These are phyloP conservation scores for Sporobolus alterniflorus DNA, from an alignment of 202 grass and related monocot genomes.

Conservation along the genomic window DNA sequence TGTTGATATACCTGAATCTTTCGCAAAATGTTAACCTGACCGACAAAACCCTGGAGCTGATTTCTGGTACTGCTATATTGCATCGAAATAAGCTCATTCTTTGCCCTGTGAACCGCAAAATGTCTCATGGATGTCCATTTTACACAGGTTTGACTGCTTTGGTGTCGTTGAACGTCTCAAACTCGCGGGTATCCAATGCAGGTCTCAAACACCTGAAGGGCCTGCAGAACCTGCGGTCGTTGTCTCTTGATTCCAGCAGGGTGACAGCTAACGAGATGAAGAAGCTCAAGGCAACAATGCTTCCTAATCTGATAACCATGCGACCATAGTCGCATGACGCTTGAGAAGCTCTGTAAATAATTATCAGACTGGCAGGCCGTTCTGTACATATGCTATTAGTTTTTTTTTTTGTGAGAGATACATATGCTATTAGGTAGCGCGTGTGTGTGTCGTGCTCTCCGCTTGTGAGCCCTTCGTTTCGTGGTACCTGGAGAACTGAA, in stretches of 20 bases:
- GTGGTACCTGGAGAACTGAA: background rate
- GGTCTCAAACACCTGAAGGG: slow-evolving; percentile 80
- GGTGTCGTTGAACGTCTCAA: slow-evolving; percentile 83
- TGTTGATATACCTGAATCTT: slow-evolving; percentile 71
- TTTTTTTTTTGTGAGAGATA: too few species aligned
- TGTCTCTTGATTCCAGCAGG: slow-evolving; percentile 85
- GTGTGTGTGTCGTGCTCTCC: background rate
- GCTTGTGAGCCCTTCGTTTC: slow-evolving; percentile 1
- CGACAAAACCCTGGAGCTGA: slow-evolving; percentile 85
- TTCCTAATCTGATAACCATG: slow-evolving; percentile 78
- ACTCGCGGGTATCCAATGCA: slow-evolving; percentile 76
- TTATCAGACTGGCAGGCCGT: background rate
- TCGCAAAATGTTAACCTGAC: slow-evolving; percentile 90
- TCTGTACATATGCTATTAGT: slow-evolving; percentile 7
- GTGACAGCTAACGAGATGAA: slow-evolving; percentile 82
- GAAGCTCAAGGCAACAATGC: slow-evolving; percentile 70
- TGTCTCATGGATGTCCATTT: background rate
- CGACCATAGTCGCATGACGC: slow-evolving; percentile 62
- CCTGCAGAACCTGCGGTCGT: slow-evolving; percentile 67
- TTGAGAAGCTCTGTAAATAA: slow-evolving; percentile 28
- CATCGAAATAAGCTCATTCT: background rate
- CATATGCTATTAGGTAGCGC: background rate
- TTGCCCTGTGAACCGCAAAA: background rate
- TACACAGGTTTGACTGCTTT: slow-evolving; percentile 79
- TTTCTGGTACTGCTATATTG: slow-evolving; percentile 65